Evolutionary conservation across 257 asterid genomes (phyloP).

Genomic region (Petunia axillaris): DNA sequence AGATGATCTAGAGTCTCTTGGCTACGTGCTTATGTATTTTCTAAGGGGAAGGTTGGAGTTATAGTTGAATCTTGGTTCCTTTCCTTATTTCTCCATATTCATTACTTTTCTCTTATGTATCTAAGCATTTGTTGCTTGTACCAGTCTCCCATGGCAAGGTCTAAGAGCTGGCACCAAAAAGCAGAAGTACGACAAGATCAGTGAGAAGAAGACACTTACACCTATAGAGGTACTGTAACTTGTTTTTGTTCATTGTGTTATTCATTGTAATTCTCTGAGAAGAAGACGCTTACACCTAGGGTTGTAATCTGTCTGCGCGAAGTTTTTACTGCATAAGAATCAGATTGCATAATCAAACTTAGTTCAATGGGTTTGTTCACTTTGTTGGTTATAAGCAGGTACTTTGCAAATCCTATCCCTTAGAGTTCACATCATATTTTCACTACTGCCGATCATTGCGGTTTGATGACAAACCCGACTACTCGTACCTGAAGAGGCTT

Average conservation of each 20-base stretch:
- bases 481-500: slow-evolving; percentile 81
- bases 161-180: slow-evolving; percentile 47
- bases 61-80: background rate
- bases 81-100: background rate
- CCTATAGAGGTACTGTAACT: slow-evolving; percentile 47
- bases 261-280: slow-evolving; percentile 10
- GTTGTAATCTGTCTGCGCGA: background rate
- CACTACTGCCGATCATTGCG: slow-evolving; percentile 92
- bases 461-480: slow-evolving; percentile 89
- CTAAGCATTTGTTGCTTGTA: slow-evolving; percentile 22
- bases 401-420: slow-evolving; percentile 85
- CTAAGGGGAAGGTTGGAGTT: slow-evolving; percentile 76
- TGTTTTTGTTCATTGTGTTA: background rate
- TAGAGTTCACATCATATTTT: slow-evolving; percentile 85
- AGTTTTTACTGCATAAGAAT: background rate
- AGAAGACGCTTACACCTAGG: background rate
- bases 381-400: slow-evolving; percentile 47
- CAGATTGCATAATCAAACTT: slow-evolving; percentile 15
- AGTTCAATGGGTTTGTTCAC: background rate
- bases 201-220: slow-evolving; percentile 47
- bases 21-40: slow-evolving; percentile 91
- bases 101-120: background rate
- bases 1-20: slow-evolving; percentile 91
- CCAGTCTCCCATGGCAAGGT: slow-evolving; percentile 58
- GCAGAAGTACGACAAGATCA: slow-evolving; percentile 46